phyloP scores from a whole-genome alignment of 2,329 filamentous ascomycete genomes.

The Exophiala bonariae region DNA sequence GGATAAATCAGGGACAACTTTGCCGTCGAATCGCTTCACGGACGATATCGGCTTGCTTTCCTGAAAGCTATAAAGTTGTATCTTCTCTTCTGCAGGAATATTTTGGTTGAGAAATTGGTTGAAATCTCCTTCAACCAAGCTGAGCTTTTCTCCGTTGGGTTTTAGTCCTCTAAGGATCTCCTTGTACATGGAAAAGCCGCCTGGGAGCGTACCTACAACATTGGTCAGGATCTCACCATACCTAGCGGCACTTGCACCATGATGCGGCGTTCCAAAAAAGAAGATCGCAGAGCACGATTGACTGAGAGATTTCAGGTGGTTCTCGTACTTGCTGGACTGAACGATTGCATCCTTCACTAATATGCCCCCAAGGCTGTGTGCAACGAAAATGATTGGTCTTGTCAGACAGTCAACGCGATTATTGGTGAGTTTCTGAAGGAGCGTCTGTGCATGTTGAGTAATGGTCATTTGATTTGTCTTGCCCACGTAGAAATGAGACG shows the following conservation, averaged over 20 bases:
- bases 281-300: slow-evolving; percentile 6
- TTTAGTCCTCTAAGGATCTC: slow-evolving; percentile 6
- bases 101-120: slow-evolving; percentile 4
- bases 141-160: slow-evolving; percentile 4
- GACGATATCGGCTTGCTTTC: slow-evolving; percentile 8
- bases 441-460: slow-evolving; percentile 4
- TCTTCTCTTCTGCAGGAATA: slow-evolving; percentile 5
- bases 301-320: slow-evolving; percentile 2
- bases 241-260: slow-evolving; percentile 5
- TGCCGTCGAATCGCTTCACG: slow-evolving; percentile 8
- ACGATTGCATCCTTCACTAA: slow-evolving; percentile 11
- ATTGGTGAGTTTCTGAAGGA: slow-evolving; percentile 1
- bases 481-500: slow-evolving; percentile 1
- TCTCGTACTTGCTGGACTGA: slow-evolving; percentile 1
- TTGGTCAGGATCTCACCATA: slow-evolving; percentile 7
- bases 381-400: slow-evolving; percentile 17
- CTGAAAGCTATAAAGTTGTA: slow-evolving; percentile 13
- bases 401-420: not conserved
- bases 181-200: not conserved
- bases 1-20: slow-evolving; percentile 9
- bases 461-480: slow-evolving; percentile 5
- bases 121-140: slow-evolving; percentile 4
- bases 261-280: slow-evolving; percentile 12
- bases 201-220: not conserved
- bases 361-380: slow-evolving; percentile 20